Evolutionary conservation across 495 filamentous ascomycete species (phyloP).

Genomic region (Hypoxylon lienhwacheense): DNA sequence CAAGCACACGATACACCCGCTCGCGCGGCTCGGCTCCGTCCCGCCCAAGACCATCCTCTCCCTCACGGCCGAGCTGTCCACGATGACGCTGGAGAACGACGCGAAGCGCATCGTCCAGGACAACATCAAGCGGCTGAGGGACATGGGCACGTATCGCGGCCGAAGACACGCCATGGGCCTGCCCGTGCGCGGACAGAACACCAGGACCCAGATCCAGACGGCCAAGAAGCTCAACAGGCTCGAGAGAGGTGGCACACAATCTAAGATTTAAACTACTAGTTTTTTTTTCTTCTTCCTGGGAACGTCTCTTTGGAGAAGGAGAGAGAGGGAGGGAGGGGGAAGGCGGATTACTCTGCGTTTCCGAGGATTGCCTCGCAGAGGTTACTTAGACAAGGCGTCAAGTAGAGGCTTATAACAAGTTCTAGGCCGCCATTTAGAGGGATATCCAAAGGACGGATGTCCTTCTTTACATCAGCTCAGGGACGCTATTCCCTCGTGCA

Average conservation of each 20-base stretch:
- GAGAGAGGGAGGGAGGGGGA: no score
- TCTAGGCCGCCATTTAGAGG: not conserved
- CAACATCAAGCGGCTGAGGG: slow-evolving; percentile 82
- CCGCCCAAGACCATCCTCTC: slow-evolving; percentile 71
- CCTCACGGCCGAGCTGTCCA: slow-evolving; percentile 79
- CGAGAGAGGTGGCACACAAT: slow-evolving; percentile 61
- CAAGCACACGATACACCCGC: slow-evolving; percentile 81
- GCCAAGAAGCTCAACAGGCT: slow-evolving; percentile 79
- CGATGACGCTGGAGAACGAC: slow-evolving; percentile 94
- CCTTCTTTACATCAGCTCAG: slow-evolving; percentile 1
- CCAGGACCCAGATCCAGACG: slow-evolving; percentile 78
- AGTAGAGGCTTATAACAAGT: slow-evolving; percentile 1
- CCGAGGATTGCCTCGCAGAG: not conserved
- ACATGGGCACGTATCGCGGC: slow-evolving; percentile 90
- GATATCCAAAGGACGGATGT: not conserved
- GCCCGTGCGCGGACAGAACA: slow-evolving; percentile 86
- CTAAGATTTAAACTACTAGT: slow-evolving; percentile 14
- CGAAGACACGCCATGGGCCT: slow-evolving; percentile 86
- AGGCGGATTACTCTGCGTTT: no score
- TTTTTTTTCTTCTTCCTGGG: no score
- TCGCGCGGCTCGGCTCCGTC: slow-evolving; percentile 71
- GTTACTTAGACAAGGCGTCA: slow-evolving; percentile 7
- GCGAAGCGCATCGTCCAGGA: slow-evolving; percentile 72
- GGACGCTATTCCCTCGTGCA: slow-evolving; percentile 24
- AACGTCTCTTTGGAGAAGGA: no score